phyloP scores from a whole-genome alignment of 225 moss, liverwort and hornwort genomes.

The Marchantia paleacea region DNA sequence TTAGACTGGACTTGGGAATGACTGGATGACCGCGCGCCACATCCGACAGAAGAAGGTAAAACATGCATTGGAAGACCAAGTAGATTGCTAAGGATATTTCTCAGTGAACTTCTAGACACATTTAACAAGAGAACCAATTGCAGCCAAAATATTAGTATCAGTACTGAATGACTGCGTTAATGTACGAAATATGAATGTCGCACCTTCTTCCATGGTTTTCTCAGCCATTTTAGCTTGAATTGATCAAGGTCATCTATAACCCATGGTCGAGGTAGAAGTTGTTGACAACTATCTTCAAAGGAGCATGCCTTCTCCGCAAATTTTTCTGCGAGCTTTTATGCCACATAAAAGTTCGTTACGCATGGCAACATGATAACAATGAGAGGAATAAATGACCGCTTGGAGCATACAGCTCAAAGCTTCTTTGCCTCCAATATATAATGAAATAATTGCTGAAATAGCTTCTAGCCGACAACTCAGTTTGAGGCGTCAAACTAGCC shows the following conservation, averaged over 20 bases:
- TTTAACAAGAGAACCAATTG: background rate
- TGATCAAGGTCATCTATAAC: slow-evolving; percentile 82
- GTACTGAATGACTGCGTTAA: background rate
- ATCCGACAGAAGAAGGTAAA: background rate
- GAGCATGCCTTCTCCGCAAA: slow-evolving; percentile 74
- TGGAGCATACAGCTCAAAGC: background rate
- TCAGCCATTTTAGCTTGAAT: slow-evolving; percentile 72
- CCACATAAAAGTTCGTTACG: slow-evolving; percentile 19
- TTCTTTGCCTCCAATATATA: background rate
- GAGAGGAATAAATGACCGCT: too few relatives aligned
- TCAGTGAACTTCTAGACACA: background rate
- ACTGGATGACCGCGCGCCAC: background rate
- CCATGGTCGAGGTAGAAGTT: slow-evolving; percentile 89
- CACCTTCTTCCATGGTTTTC: slow-evolving; percentile 87
- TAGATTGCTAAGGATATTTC: background rate
- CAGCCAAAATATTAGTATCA: background rate
- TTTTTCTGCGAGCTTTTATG: slow-evolving; percentile 68
- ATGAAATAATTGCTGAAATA: background rate
- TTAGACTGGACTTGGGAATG: too few relatives aligned
- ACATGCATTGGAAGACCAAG: background rate
- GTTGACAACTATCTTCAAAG: slow-evolving; percentile 69
- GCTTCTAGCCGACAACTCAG: background rate
- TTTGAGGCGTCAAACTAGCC: background rate
- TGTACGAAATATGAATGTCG: background rate
- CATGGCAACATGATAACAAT: background rate